Evolutionary conservation across 2,329 filamentous ascomycete genomes (phyloP).

Genomic region (Scorias spongiosa): DNA sequence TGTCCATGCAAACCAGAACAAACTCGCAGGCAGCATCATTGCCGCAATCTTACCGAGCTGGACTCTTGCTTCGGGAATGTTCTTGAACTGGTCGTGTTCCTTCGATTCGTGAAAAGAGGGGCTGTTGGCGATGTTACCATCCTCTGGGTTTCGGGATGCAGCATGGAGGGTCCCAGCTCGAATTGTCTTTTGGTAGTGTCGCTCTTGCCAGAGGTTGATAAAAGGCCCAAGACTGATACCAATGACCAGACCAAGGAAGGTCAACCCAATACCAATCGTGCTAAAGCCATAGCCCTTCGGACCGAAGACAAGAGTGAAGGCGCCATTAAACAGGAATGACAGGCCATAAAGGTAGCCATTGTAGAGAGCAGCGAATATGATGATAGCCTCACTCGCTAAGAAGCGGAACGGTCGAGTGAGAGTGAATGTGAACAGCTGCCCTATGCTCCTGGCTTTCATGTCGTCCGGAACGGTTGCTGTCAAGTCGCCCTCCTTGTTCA

Average conservation of each 20-base stretch:
- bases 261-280: slow-evolving; percentile 7
- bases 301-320: slow-evolving; percentile 35
- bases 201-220: slow-evolving; percentile 31
- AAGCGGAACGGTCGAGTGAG: slow-evolving; percentile 34
- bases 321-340: slow-evolving; percentile 35
- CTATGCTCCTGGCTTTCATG: slow-evolving; percentile 23
- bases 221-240: slow-evolving; percentile 30
- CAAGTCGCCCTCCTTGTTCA: slow-evolving; percentile 7
- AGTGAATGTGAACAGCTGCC: slow-evolving; percentile 27
- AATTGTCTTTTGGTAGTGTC: slow-evolving; percentile 25
- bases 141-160: no score
- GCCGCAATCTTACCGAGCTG: no score
- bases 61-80: no score
- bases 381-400: slow-evolving; percentile 31
- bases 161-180: slow-evolving; percentile 16
- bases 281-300: slow-evolving; percentile 22
- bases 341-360: slow-evolving; percentile 36
- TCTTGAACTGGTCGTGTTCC: no score
- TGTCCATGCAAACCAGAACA: slow-evolving; percentile 12
- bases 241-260: slow-evolving; percentile 20
- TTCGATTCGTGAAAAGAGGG: no score
- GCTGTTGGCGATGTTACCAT: no score
- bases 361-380: slow-evolving; percentile 33
- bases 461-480: slow-evolving; percentile 20
- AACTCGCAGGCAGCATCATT: slow-evolving; percentile 18